Percentiles rank a stretch among this genome's conserved stretches.
phyloP scores from a whole-genome alignment of 306 rosid species.

The Cucumis sativus region DNA sequence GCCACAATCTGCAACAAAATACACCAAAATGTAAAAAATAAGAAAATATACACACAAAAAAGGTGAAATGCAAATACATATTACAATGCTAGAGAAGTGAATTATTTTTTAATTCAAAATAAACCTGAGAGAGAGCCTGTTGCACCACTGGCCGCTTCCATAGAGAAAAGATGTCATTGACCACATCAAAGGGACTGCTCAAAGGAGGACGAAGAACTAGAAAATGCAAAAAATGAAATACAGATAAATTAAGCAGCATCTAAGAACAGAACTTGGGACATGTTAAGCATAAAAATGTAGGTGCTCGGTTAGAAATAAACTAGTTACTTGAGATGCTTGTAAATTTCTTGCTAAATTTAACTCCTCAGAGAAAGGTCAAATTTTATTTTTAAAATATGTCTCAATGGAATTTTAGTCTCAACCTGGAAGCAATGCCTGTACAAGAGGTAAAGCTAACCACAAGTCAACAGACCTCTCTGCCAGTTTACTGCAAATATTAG shows the following conservation, averaged over 20 bases:
- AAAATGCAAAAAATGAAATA: slow-evolving; percentile 13
- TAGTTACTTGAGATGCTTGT: background rate
- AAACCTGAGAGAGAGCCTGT: slow-evolving; percentile 82
- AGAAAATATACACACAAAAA: background rate
- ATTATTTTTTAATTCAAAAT: background rate
- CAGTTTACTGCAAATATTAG: slow-evolving; percentile 73
- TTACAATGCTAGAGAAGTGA: background rate
- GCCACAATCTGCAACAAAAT: slow-evolving; percentile 55
- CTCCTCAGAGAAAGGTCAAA: background rate
- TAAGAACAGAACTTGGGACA: background rate
- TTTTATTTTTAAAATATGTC: background rate
- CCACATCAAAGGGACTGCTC: slow-evolving; percentile 45
- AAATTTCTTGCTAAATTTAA: background rate
- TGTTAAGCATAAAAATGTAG: background rate
- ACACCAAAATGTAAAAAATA: slow-evolving; percentile 17
- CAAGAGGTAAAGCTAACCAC: slow-evolving; percentile 68
- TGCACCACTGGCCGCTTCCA: slow-evolving; percentile 84
- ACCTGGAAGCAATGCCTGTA: slow-evolving; percentile 94
- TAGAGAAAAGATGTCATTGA: slow-evolving; percentile 64
- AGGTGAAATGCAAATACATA: background rate
- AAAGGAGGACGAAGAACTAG: slow-evolving; percentile 76
- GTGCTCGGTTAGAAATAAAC: background rate
- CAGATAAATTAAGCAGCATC: background rate
- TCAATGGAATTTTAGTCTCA: slow-evolving; percentile 10
- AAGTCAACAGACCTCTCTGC: slow-evolving; percentile 65